Evolutionary conservation across 805 yeast species (phyloP).

Genomic region (Tetrapisispora iriomotensis): DNA sequence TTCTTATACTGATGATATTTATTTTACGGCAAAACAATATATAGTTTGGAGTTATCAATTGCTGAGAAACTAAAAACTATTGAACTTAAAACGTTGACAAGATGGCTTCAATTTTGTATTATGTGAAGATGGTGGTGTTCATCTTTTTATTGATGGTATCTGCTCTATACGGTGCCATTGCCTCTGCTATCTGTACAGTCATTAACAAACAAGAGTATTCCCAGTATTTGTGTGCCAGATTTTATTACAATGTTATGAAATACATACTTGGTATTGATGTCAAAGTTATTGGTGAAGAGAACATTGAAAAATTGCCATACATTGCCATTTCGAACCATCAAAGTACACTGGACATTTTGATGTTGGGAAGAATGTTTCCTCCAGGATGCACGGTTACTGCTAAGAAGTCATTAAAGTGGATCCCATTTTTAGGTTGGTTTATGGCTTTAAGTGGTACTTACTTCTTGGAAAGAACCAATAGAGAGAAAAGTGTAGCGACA

Average conservation of each 20-base stretch:
- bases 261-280: constrained; percentile 59
- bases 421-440: constrained; percentile 96
- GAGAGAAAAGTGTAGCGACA: constrained; percentile 65
- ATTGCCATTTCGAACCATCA: constrained; percentile 84
- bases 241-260: constrained; percentile 57
- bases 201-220: constrained; percentile 70
- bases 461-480: constrained; percentile 74
- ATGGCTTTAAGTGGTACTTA: constrained; percentile 87
- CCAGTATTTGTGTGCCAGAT: constrained; percentile 85
- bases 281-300: constrained; percentile 55
- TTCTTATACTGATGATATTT: too few relatives aligned
- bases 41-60: too few relatives aligned
- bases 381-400: constrained; percentile 87
- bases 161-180: constrained; percentile 68
- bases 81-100: too few relatives aligned
- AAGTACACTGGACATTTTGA: constrained; percentile 71
- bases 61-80: too few relatives aligned
- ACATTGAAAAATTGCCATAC: constrained; percentile 56
- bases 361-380: constrained; percentile 79
- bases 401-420: constrained; percentile 68
- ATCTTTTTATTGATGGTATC: constrained; percentile 44
- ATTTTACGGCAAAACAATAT: too few relatives aligned
- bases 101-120: constrained; percentile 35
- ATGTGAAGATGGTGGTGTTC: constrained; percentile 46
- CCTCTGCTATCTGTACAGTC: constrained; percentile 56